phyloP scores from a whole-genome alignment of 1,139 yeast genomes.

The Suhomyces guaymorum region DNA sequence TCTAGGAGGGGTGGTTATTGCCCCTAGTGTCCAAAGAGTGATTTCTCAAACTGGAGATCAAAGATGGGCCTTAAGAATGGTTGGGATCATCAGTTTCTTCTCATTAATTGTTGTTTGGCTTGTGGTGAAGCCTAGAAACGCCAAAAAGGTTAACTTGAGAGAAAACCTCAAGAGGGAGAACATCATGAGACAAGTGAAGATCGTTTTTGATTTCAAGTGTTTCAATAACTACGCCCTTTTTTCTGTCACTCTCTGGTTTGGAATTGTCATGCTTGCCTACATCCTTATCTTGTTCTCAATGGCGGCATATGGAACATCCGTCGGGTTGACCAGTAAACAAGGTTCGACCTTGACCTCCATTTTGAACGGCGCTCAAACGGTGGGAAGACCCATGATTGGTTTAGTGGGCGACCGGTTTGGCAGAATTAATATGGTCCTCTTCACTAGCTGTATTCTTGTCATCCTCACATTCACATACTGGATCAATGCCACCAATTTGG shows the following conservation, averaged over 20 bases:
- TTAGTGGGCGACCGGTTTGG: slow-evolving; percentile 58
- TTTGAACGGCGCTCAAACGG: slow-evolving; percentile 60
- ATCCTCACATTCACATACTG: slow-evolving; percentile 50
- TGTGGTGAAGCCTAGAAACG: slow-evolving; percentile 49
- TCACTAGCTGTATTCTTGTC: slow-evolving; percentile 31
- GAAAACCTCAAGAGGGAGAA: slow-evolving; percentile 23
- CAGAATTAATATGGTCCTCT: slow-evolving; percentile 50
- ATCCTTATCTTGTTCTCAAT: slow-evolving; percentile 60
- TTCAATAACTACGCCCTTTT: slow-evolving; percentile 41
- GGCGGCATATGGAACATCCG: slow-evolving; percentile 59
- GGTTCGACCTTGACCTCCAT: slow-evolving; percentile 64
- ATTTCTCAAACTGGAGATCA: slow-evolving; percentile 56
- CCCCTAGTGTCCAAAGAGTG: slow-evolving; percentile 49
- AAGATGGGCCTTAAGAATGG: slow-evolving; percentile 67
- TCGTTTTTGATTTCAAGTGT: slow-evolving; percentile 32
- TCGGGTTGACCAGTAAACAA: slow-evolving; percentile 56
- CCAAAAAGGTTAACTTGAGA: slow-evolving; percentile 29
- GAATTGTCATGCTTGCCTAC: slow-evolving; percentile 56
- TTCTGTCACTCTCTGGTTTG: slow-evolving; percentile 56
- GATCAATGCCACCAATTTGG: slow-evolving; percentile 56
- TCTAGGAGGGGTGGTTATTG: slow-evolving; percentile 59
- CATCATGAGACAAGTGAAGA: slow-evolving; percentile 21
- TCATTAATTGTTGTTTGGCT: slow-evolving; percentile 36
- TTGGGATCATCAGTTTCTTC: slow-evolving; percentile 50
- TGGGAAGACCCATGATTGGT: slow-evolving; percentile 71